These are phyloP conservation scores for Eucalyptus cloeziana DNA, from an alignment of 345 rosid species.

Conservation along the genomic window DNA sequence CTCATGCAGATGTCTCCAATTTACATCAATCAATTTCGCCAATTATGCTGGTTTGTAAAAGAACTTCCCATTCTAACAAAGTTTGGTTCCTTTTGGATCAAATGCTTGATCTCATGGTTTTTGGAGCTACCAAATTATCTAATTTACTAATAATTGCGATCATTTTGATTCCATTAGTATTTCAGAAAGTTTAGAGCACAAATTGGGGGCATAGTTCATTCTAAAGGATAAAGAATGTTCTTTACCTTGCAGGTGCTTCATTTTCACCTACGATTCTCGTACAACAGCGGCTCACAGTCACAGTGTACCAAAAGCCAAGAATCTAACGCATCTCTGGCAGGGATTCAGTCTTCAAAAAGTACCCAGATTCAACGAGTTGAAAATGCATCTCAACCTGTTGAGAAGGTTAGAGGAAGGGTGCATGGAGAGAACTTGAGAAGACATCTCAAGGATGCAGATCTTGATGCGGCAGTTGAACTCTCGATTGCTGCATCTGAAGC, in stretches of 20 bases:
- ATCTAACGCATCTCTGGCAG: not conserved
- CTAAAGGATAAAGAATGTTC: not conserved
- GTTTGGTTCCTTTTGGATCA: not conserved
- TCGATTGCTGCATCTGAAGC: constrained; percentile 71
- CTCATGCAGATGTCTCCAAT: not conserved
- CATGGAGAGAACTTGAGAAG: constrained; percentile 4
- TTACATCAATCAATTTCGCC: not conserved
- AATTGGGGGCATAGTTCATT: not conserved
- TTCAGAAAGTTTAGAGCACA: not conserved
- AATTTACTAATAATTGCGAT: not conserved
- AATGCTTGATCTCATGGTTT: not conserved
- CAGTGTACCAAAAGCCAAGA: constrained; percentile 2
- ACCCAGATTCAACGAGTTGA: not conserved
- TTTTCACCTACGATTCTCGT: constrained; percentile 22
- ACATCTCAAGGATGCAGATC: constrained; percentile 12
- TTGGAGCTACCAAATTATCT: not conserved
- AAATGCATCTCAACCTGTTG: not conserved
- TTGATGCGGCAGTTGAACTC: constrained; percentile 34
- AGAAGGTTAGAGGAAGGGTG: not conserved
- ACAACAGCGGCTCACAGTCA: constrained; percentile 7
- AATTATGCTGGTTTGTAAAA: not conserved
- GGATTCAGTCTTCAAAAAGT: not conserved
- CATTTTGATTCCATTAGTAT: not conserved
- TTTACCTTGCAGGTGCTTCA: constrained; percentile 20
- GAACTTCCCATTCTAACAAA: not conserved